phyloP scores from a whole-genome alignment of 2,329 filamentous ascomycete genomes.

The Dryadomyces sulphureus region DNA sequence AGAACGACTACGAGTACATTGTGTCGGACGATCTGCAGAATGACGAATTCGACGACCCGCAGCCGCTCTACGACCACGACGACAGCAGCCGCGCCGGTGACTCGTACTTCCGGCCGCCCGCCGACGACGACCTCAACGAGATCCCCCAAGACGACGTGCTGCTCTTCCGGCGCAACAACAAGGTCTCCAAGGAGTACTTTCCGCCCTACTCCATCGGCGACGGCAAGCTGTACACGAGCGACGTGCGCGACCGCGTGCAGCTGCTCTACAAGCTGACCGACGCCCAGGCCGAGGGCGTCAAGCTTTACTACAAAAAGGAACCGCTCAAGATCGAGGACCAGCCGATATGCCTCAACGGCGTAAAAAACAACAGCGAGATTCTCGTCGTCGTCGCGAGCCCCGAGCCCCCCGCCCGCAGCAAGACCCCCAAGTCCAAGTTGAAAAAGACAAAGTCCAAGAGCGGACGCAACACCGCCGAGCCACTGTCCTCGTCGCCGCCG shows the following conservation, averaged over 20 bases:
- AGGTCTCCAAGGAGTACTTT: slow-evolving; percentile 56
- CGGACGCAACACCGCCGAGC: slow-evolving; percentile 25
- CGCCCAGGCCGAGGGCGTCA: slow-evolving; percentile 36
- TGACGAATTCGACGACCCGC: slow-evolving; percentile 12
- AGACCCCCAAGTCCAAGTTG: slow-evolving; percentile 10
- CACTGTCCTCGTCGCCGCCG: slow-evolving; percentile 19
- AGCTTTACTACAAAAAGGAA: slow-evolving; percentile 59
- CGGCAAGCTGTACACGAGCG: slow-evolving; percentile 51
- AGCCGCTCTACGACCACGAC: background rate
- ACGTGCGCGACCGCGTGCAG: slow-evolving; percentile 52
- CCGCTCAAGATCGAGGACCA: slow-evolving; percentile 50
- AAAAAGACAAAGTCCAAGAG: slow-evolving; percentile 30
- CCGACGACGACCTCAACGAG: slow-evolving; percentile 14
- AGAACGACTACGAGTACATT: slow-evolving; percentile 70
- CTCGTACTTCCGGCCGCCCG: slow-evolving; percentile 8
- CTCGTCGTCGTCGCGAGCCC: slow-evolving; percentile 29
- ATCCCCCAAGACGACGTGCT: slow-evolving; percentile 52
- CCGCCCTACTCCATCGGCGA: slow-evolving; percentile 63
- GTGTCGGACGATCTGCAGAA: slow-evolving; percentile 57
- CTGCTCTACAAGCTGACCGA: slow-evolving; percentile 50
- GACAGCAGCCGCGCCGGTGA: slow-evolving; percentile 5
- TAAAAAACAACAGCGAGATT: slow-evolving; percentile 49
- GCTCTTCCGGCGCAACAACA: slow-evolving; percentile 51
- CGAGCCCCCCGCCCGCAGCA: slow-evolving; percentile 16
- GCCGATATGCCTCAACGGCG: slow-evolving; percentile 41